Evolutionary conservation across 441 rosid genomes (phyloP).

Genomic region (Sinapis alba): DNA sequence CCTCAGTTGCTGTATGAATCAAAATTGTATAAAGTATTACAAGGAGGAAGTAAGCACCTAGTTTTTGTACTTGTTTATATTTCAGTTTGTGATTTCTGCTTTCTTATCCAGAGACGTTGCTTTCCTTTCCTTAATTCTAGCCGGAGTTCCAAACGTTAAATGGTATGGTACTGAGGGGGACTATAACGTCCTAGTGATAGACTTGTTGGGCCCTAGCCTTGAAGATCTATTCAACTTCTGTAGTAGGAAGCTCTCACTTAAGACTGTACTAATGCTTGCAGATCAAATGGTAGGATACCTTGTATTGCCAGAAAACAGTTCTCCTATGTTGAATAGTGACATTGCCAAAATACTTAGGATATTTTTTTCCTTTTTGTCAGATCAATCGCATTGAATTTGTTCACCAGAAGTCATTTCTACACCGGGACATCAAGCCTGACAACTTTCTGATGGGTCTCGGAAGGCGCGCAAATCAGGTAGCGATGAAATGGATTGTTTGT

Average conservation of each 20-base stretch:
- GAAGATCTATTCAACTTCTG: slow-evolving; percentile 91
- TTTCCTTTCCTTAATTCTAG: slow-evolving; percentile 46
- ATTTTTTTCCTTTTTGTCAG: slow-evolving; percentile 44
- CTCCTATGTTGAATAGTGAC: background rate
- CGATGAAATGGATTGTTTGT: slow-evolving; percentile 10
- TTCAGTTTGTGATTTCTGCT: slow-evolving; percentile 18
- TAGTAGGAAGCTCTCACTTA: slow-evolving; percentile 82
- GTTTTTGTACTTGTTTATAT: slow-evolving; percentile 24
- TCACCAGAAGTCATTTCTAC: slow-evolving; percentile 85
- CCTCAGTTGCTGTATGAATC: slow-evolving; percentile 89
- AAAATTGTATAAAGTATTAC: slow-evolving; percentile 74
- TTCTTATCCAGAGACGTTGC: slow-evolving; percentile 26
- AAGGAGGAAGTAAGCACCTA: slow-evolving; percentile 80
- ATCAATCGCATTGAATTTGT: slow-evolving; percentile 85
- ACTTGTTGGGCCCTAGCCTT: slow-evolving; percentile 86
- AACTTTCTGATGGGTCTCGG: slow-evolving; percentile 95
- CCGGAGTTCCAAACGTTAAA: slow-evolving; percentile 87
- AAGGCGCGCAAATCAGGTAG: slow-evolving; percentile 88
- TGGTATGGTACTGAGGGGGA: slow-evolving; percentile 97
- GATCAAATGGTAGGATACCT: slow-evolving; percentile 80
- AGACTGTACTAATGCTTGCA: slow-evolving; percentile 89
- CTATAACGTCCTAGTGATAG: slow-evolving; percentile 88
- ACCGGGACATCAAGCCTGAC: slow-evolving; percentile 95
- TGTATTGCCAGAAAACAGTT: slow-evolving; percentile 6
- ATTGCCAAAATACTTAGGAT: slow-evolving; percentile 7